A percentile compares a stretch with the other conserved stretches of the same genome.
phyloP scores from a whole-genome alignment of 176 grass and related monocot genomes.

The Hordeum marinum region DNA sequence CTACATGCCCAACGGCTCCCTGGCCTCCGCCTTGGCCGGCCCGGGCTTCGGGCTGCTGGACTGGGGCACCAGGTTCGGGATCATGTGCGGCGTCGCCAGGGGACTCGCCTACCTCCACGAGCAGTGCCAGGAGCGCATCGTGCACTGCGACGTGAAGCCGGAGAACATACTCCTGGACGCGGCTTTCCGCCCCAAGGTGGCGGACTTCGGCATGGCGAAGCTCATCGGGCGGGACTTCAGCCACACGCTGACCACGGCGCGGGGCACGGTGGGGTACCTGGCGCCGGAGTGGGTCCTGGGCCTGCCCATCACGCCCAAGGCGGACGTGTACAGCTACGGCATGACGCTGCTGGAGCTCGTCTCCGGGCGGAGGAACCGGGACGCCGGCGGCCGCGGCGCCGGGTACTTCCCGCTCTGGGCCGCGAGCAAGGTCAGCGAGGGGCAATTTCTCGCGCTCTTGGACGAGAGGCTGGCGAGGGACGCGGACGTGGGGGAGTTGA shows the following conservation, averaged over 20 bases:
- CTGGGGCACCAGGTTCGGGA: conserved; percentile 30
- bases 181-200: conserved; percentile 32
- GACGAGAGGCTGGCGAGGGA: conserved; percentile 34
- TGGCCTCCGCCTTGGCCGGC: conserved; percentile 26
- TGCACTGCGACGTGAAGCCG: conserved; percentile 54
- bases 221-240: conserved; percentile 42
- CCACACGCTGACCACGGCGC: conserved; percentile 34
- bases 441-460: conserved; percentile 22
- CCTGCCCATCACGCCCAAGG: conserved; percentile 33
- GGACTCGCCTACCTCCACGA: conserved; percentile 50
- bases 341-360: conserved; percentile 52
- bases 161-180: conserved; percentile 44
- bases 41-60: conserved; percentile 9
- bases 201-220: conserved; percentile 54
- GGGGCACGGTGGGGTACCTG: conserved; percentile 51
- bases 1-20: conserved; percentile 42
- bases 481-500: conserved; percentile 20
- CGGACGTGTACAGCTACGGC: conserved; percentile 52
- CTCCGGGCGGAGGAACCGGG: conserved; percentile 44
- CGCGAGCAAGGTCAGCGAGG: conserved; percentile 19
- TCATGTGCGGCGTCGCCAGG: conserved; percentile 30
- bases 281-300: conserved; percentile 51
- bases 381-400: neutral
- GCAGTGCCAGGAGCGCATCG: conserved; percentile 35
- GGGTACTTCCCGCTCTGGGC: conserved; percentile 45